Base-by-base conservation (phyloP, 106 monocot genomes). In the Dendrobium chrysotoxum region DNA sequence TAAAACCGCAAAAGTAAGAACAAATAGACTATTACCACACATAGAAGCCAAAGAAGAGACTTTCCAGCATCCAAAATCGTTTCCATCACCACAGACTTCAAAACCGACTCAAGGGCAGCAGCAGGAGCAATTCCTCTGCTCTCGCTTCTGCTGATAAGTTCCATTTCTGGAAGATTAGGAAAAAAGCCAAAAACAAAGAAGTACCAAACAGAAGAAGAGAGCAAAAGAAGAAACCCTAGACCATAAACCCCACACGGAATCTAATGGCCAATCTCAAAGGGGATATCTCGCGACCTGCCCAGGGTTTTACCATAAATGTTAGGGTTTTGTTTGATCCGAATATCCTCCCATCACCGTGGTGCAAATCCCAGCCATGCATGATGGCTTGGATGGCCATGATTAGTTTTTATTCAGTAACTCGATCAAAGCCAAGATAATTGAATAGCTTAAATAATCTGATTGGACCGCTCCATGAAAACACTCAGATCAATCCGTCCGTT, bases 241-340 rank as follows among this genome's bases (percentile, higher is more conserved):
- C 3, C 44, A 76, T 28, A 28, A 50, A 76, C 46, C 76, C 46
- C 23, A 76, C 46, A 3, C 76, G 3, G 28, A 74, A 40, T 40
- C 74, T 5, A n/a, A 35, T 42, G 74, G 41, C 74, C 40, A 42
- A 74, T 74, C 41, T n/a, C 47, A 21, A 23, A 75, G 21, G 40
- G 44, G n/a, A 42, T 41, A 40, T 44, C 75, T 23, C 25, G 12
- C 41, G 5, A 75, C 41, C 42, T 75, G 40, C 1, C 39, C 46
- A 47, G 50, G 76, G 76, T 76, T 76, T 47, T 76, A 40, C 76
- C 15, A 47, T 46, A 3, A 25, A 26, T 28, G 44, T 28, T 76
- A 76, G 76, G 76, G 76, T 76, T 76, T 76, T 76, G 76, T 26
- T 15, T n/a, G 47, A 26, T 76, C 20, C 47, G 46, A 47, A 76